Evolutionary conservation across 1,284 basidiomycete species (phyloP).

Genomic region (Coniferiporia sulphurascens): DNA sequence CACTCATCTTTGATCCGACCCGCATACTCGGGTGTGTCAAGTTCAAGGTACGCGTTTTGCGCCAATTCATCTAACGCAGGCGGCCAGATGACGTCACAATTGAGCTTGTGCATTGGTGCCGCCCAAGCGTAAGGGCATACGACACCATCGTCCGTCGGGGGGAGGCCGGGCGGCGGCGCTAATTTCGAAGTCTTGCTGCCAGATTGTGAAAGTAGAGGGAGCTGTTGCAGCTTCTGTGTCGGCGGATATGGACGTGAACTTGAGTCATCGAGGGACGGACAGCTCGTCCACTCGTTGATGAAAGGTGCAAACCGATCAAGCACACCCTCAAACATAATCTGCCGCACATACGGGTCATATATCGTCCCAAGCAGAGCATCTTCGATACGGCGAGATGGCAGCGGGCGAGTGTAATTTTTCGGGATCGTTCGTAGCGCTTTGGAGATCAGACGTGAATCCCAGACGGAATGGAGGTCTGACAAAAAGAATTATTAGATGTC

Average conservation of each 20-base stretch:
- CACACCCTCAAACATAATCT: constrained; percentile 81
- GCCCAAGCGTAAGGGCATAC: constrained; percentile 82
- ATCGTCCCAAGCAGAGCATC: constrained; percentile 70
- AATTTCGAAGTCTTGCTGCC: neutral
- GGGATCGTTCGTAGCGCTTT: constrained; percentile 74
- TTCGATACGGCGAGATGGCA: constrained; percentile 67
- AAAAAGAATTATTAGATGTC: neutral
- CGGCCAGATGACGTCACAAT: constrained; percentile 80
- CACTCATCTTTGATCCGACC: constrained; percentile 62
- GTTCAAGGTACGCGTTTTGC: constrained; percentile 50
- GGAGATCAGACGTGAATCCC: constrained; percentile 81
- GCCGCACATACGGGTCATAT: constrained; percentile 86
- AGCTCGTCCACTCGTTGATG: constrained; percentile 57
- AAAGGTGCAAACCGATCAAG: constrained; percentile 59
- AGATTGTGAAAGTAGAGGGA: neutral
- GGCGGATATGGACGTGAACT: constrained; percentile 9
- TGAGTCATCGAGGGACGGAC: constrained; percentile 38
- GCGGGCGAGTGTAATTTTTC: constrained; percentile 67
- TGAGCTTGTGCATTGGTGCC: constrained; percentile 62
- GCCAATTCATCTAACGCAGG: constrained; percentile 49
- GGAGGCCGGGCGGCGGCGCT: constrained; percentile 11
- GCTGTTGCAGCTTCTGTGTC: constrained; percentile 6
- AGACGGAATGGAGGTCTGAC: constrained; percentile 77
- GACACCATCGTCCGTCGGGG: constrained; percentile 48
- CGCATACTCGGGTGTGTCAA: constrained; percentile 82